phyloP scores from a whole-genome alignment of 208 protist species.

The Leishmania turanica region DNA sequence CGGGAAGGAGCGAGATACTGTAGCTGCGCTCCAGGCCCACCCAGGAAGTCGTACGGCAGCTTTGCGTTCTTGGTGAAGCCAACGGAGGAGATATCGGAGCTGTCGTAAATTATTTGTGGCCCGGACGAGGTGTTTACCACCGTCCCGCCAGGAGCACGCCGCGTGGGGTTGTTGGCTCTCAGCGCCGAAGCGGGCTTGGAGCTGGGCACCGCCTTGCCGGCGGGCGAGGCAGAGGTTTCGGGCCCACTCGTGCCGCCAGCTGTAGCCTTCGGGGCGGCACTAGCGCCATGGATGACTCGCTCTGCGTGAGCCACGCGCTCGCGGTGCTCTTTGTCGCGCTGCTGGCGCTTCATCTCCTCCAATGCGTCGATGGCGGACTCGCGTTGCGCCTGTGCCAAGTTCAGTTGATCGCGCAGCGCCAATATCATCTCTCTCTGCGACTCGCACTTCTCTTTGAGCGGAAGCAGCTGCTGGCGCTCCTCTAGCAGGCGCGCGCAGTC shows the following conservation, averaged over 20 bases:
- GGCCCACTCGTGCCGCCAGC: background rate
- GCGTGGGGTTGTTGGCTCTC: constrained; percentile 1
- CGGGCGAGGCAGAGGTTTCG: background rate
- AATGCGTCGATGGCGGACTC: constrained; percentile 51
- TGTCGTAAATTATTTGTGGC: constrained; percentile 67
- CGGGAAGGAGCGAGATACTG: constrained; percentile 14
- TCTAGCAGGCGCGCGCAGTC: constrained; percentile 59
- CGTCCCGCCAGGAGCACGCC: constrained; percentile 33
- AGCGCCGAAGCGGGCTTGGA: background rate
- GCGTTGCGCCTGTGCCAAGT: constrained; percentile 37
- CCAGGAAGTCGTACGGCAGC: constrained; percentile 61
- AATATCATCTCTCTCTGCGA: constrained; percentile 65
- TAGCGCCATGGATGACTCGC: constrained; percentile 18
- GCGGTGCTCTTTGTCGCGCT: constrained; percentile 48
- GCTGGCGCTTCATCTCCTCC: constrained; percentile 36
- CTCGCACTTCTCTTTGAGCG: constrained; percentile 53
- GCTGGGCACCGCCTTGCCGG: background rate
- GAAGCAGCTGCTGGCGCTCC: constrained; percentile 45
- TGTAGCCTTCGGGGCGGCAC: background rate
- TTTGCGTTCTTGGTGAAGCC: constrained; percentile 48
- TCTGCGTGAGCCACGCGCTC: constrained; percentile 34
- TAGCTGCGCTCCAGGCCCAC: constrained; percentile 35
- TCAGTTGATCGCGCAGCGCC: constrained; percentile 40
- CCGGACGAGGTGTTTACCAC: constrained; percentile 52
- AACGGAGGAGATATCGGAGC: constrained; percentile 77